These are phyloP conservation scores for Paraphoma chrysanthemicola DNA, from an alignment of 2,329 filamentous ascomycete species.

Conservation along the genomic window DNA sequence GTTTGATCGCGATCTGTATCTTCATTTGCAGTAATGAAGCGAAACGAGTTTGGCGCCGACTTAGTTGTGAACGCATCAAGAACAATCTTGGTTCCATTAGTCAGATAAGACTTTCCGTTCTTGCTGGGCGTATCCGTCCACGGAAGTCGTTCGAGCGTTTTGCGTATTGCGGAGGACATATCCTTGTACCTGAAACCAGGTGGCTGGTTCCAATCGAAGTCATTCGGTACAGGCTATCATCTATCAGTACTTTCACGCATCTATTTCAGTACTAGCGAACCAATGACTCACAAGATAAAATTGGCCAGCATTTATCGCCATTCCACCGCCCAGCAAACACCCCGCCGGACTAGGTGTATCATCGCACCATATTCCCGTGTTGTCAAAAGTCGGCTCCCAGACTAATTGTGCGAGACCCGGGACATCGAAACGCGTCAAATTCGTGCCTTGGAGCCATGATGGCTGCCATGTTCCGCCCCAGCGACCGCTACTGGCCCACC, in stretches of 20 bases:
- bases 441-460: constrained; percentile 64
- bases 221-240: constrained; percentile 61
- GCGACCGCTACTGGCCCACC: constrained; percentile 62
- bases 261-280: not conserved
- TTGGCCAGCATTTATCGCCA: constrained; percentile 69
- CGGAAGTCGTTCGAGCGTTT: constrained; percentile 69
- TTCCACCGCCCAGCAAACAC: constrained; percentile 70
- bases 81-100: constrained; percentile 67
- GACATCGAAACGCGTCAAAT: constrained; percentile 71
- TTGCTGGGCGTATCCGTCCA: constrained; percentile 68
- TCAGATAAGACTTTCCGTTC: constrained; percentile 68
- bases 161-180: constrained; percentile 62
- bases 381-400: constrained; percentile 63
- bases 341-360: constrained; percentile 72
- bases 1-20: constrained; percentile 64
- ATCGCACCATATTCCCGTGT: constrained; percentile 58
- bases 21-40: constrained; percentile 63
- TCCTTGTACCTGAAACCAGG: constrained; percentile 69
- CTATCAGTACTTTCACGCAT: not conserved
- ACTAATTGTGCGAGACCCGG: constrained; percentile 72
- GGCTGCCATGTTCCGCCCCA: constrained; percentile 65
- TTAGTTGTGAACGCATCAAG: constrained; percentile 58
- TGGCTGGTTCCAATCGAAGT: constrained; percentile 66
- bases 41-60: constrained; percentile 61
- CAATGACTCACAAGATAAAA: constrained; percentile 55